Base-by-base conservation (phyloP, 2,329 filamentous ascomycete species). In the Coleophoma eucalyptorum region DNA sequence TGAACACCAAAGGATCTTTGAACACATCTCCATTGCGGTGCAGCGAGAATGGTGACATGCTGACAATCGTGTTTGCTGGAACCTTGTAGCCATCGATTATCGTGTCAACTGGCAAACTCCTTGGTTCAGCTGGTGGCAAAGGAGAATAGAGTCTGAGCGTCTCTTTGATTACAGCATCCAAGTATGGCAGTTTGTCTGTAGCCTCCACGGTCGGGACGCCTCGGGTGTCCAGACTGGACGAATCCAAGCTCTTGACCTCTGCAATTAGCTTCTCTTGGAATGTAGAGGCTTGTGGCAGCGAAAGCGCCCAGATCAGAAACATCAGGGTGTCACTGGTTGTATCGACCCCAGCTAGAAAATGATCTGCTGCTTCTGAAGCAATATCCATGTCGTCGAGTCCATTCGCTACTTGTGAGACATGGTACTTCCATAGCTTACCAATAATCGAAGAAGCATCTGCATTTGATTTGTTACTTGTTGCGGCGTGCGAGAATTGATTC, bases 341-440 rank as follows among this genome's bases (percentile, higher is more conserved):
- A 50, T 80, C 74, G 10, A 79, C 76, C 0, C 76, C 77, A 0
- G 77, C 78, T 0, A 76, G 65, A 12, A 80, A 67, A 51, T 81
- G 78, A 49, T 81, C 78, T 1, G 77, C 76, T 12, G 68, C 72
- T 60, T 81, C 78, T 0, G 76, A 76, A 0, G 78, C 78, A 37
- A 77, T 73, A 18, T 78, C 73, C 6, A 77, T 56, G 32, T 72
- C 70, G 10, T 67, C 63, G 3, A 77, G 57, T 3, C 60, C 56
- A 8, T 49, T 49, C 2, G 55, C 50, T 32, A 62, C 66, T 3
- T 60, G 56, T 5, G 59, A 51, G 18, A 62, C 18, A 35, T 68
- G 65, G 33, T 67, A 55, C 16, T 65, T 58, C 63, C 68, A 72
- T 3, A 77, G 63, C 7, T 64, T 63, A 1, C 59, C 61, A 8